Base-by-base conservation (phyloP, 441 rosid genomes). In the Melastoma candidum region DNA sequence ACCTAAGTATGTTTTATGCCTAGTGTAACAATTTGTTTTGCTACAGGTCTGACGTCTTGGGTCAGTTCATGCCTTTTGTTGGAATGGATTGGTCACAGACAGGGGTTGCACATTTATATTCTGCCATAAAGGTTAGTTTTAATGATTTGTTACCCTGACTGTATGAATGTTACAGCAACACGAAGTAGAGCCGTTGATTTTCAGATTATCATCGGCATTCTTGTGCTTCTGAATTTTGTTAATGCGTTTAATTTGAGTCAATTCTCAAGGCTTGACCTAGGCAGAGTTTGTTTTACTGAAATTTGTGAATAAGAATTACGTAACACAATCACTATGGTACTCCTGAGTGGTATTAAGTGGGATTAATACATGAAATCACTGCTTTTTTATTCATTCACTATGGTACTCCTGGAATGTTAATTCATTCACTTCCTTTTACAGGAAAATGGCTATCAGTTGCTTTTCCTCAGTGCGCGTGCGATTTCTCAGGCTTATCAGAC, bases 21-120 rank as follows among this genome's bases (percentile, higher is more conserved):
- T 29, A 29, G 36, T 6, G 7, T 29, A 3, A 29, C 36, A 29
- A 32, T 32, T 41, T 56, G 65, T 12, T 61, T 6, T 70, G 14
- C 67, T 39, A 4, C 81, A 94, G 99, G 71, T 94, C 99, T 13
- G 99, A 94, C 65, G 96, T 90, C 47, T 78, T 94, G 56, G 99
- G 99, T 51, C 99, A 94, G 74, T 87, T 94, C 71, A 94, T 94
- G 99, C 99, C 96, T 65, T 68, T 90, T 66, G 92, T 94, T 59
- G 97, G 99, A 48, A 63, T 75, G 57, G 99, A 94, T 70, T 94
- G 99, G 99, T 80, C 87, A 11, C 99, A 94, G 72, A 82, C 85
- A 22, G 99, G 97, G 2, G 99, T 94, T 61, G 76, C 97, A 26
- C 90, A 85, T 79, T 72, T 94, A 51, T 94, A 82, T 74, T 83